phyloP scores from a whole-genome alignment of 1,139 yeast genomes.

The Kodamaea plutei region DNA sequence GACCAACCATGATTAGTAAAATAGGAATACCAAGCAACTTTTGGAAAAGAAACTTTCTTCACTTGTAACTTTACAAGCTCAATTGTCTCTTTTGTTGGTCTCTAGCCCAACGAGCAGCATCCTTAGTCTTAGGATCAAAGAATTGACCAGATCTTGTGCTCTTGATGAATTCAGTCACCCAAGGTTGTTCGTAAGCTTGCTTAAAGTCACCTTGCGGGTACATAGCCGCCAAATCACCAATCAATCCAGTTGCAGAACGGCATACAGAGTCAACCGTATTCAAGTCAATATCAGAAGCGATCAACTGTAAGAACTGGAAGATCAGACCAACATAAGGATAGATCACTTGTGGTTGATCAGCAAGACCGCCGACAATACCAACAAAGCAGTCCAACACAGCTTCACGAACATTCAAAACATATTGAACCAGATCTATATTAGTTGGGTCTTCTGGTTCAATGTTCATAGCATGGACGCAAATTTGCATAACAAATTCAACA shows the following conservation, averaged over 20 bases:
- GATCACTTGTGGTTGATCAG: constrained; percentile 62
- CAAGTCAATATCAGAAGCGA: constrained; percentile 59
- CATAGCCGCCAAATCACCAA: constrained; percentile 91
- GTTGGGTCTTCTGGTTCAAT: constrained; percentile 50
- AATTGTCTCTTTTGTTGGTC: constrained; percentile 71
- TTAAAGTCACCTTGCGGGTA: constrained; percentile 72
- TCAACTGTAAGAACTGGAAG: constrained; percentile 60
- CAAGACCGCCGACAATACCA: constrained; percentile 87
- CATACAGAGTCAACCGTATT: constrained; percentile 62
- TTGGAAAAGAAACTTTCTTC: too few species aligned
- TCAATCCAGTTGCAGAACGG: constrained; percentile 77
- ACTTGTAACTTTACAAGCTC: too few species aligned
- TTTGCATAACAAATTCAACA: constrained; percentile 71
- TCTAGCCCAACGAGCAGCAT: constrained; percentile 95
- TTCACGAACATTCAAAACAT: constrained; percentile 68
- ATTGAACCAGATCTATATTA: constrained; percentile 74
- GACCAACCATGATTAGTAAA: too few species aligned
- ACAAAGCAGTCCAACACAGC: constrained; percentile 92
- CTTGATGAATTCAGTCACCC: constrained; percentile 78
- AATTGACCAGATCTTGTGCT: constrained; percentile 61
- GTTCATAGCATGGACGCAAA: constrained; percentile 54
- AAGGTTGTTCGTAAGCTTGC: constrained; percentile 60
- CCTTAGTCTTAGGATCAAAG: constrained; percentile 66
- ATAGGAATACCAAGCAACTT: too few species aligned
- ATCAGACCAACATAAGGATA: constrained; percentile 64